phyloP scores from a whole-genome alignment of 306 rosid species.

The Acacia confusa region DNA sequence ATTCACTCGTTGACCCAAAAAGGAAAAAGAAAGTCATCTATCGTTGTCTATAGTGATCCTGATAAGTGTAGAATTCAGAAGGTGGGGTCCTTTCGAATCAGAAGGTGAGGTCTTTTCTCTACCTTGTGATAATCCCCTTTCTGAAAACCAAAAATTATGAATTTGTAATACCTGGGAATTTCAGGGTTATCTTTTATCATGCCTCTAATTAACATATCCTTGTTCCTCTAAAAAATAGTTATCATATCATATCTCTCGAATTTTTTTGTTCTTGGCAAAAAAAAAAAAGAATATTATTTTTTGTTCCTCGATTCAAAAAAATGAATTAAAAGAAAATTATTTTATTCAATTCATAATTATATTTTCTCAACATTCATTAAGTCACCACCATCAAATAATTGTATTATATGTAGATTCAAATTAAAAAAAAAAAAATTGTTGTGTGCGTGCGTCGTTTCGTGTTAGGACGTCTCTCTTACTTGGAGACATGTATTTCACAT shows the following conservation, averaged over 20 bases:
- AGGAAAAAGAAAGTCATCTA: background rate
- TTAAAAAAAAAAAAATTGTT: no score
- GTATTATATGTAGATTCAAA: no score
- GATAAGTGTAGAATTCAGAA: background rate
- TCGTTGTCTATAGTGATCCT: background rate
- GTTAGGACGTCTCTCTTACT: no score
- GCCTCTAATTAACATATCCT: background rate
- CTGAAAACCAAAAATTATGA: background rate
- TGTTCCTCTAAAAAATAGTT: background rate
- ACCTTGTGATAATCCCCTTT: background rate
- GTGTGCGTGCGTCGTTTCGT: no score
- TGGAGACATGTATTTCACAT: no score
- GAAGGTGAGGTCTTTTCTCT: constrained; percentile 21
- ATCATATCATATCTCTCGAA: background rate
- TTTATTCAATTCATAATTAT: background rate
- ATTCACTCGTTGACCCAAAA: no score
- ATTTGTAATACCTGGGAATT: background rate
- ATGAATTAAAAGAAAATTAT: background rate
- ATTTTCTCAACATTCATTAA: background rate
- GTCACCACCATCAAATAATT: background rate
- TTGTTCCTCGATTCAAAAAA: constrained; percentile 3
- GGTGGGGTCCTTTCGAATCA: constrained; percentile 11
- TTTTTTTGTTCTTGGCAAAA: background rate
- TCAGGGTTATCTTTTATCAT: background rate
- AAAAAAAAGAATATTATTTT: no score